These are phyloP conservation scores for Wallacemonas sp. DNA, from an alignment of 208 protist genomes.

Conservation along the genomic window DNA sequence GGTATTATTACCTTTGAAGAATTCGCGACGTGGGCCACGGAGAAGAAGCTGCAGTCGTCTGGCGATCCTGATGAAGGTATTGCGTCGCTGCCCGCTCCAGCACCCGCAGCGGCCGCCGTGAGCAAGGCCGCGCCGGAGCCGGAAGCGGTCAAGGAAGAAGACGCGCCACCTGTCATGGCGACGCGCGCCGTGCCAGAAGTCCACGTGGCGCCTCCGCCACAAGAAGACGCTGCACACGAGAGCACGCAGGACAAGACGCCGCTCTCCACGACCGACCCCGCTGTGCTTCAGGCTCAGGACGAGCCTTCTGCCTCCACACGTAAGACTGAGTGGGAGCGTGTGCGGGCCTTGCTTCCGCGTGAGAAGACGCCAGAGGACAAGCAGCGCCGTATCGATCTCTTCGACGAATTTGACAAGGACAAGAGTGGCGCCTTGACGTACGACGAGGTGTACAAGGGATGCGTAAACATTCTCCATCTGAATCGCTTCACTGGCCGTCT, in stretches of 20 bases:
- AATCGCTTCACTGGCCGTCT: slow-evolving; percentile 30
- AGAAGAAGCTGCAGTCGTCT: slow-evolving; percentile 26
- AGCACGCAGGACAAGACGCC: not conserved
- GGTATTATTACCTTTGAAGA: slow-evolving; percentile 52
- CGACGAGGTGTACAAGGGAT: slow-evolving; percentile 42
- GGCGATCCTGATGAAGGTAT: not conserved
- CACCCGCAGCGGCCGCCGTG: too few species aligned
- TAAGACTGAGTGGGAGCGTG: not conserved
- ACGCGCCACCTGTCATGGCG: too few species aligned
- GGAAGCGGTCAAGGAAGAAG: slow-evolving; percentile 5
- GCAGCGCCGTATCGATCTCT: slow-evolving; percentile 35
- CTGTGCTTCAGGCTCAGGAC: not conserved
- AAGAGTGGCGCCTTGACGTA: slow-evolving; percentile 41
- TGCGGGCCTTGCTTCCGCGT: slow-evolving; percentile 1
- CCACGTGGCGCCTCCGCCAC: too few species aligned
- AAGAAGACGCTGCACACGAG: too few species aligned
- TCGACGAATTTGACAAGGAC: slow-evolving; percentile 53
- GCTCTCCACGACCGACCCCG: not conserved
- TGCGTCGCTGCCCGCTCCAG: not conserved
- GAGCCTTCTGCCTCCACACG: not conserved
- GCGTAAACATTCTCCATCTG: slow-evolving; percentile 23
- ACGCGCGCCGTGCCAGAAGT: too few species aligned
- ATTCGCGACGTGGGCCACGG: slow-evolving; percentile 44
- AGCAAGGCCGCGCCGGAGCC: not conserved
- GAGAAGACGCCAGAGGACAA: slow-evolving; percentile 17